Conservation (phyloP, 768 basidiomycete genomes). For the Butyriboletus loyo region DNA sequence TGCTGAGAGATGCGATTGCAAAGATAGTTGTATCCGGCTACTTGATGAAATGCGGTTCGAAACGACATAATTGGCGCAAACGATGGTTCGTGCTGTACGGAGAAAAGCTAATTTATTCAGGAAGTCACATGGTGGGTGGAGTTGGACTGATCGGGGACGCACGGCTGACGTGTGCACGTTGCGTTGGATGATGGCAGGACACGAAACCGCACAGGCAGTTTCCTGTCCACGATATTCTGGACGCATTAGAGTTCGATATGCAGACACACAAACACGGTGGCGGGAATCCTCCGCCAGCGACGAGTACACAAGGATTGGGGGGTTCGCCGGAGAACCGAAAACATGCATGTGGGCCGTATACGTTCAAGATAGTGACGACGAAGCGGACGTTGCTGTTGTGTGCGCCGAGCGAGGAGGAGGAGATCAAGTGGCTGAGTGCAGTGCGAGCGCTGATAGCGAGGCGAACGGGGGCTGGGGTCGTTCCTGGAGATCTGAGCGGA, state of each 20-base stretch:
- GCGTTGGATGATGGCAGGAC: constrained; percentile 53
- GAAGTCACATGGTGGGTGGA: constrained; percentile 88
- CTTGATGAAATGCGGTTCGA: constrained; percentile 93
- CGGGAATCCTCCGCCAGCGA: constrained; percentile 30
- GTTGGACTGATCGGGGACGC: constrained; percentile 8
- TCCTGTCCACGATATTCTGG: constrained; percentile 79
- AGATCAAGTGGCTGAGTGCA: constrained; percentile 97
- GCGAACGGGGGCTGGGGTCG: constrained; percentile 49
- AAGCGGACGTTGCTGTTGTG: constrained; percentile 86
- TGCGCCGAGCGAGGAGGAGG: constrained; percentile 95
- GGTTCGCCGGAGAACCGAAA: constrained; percentile 40
- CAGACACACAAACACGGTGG: constrained; percentile 48
- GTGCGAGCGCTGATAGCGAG: constrained; percentile 87
- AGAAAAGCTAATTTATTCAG: constrained; percentile 83
- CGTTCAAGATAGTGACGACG: constrained; percentile 96
- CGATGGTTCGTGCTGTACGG: constrained; percentile 94
- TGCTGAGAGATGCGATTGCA: constrained; percentile 49
- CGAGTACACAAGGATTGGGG: constrained; percentile 34
- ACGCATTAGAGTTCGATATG: constrained; percentile 86
- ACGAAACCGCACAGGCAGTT: constrained; percentile 86
- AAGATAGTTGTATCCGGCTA: constrained; percentile 88
- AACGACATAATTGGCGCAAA: constrained; percentile 93
- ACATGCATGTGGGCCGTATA: constrained; percentile 49
- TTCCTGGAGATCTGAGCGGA: constrained; percentile 44
- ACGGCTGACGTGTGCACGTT: constrained; percentile 8